phyloP scores from a whole-genome alignment of 2,329 filamentous ascomycete genomes.

The Aspergillus persii region DNA sequence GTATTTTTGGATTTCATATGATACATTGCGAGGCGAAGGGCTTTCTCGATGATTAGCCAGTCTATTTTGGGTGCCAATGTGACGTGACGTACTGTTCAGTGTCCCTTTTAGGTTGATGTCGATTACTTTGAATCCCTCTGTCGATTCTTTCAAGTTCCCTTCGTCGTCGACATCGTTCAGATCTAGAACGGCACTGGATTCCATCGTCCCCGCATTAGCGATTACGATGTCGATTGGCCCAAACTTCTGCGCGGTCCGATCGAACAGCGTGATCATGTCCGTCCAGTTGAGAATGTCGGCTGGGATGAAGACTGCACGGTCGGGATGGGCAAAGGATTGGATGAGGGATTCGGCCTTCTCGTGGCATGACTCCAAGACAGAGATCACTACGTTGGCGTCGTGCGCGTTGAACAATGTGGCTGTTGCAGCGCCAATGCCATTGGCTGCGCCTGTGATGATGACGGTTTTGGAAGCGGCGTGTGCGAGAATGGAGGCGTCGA shows the following conservation, averaged over 20 bases:
- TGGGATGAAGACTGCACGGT: constrained; percentile 30
- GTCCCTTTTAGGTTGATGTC: constrained; percentile 48
- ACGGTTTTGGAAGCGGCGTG: constrained; percentile 31
- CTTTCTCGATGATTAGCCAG: constrained; percentile 17
- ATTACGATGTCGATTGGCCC: constrained; percentile 41
- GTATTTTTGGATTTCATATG: constrained; percentile 20
- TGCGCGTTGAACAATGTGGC: constrained; percentile 34
- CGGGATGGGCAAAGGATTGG: constrained; percentile 2
- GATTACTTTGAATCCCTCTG: constrained; percentile 30
- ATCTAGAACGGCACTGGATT: constrained; percentile 22
- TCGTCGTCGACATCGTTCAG: constrained; percentile 23
- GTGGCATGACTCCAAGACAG: constrained; percentile 22
- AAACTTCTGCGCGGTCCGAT: constrained; percentile 30
- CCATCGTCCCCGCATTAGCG: constrained; percentile 45
- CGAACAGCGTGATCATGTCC: constrained; percentile 36
- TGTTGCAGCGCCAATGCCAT: constrained; percentile 44
- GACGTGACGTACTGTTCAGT: constrained; percentile 41
- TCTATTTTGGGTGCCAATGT: constrained; percentile 1
- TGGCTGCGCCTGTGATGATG: constrained; percentile 42
- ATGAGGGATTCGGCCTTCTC: constrained; percentile 9
- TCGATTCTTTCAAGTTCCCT: constrained; percentile 18
- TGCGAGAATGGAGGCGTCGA: not conserved
- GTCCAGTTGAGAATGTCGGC: constrained; percentile 39
- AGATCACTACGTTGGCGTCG: constrained; percentile 42
- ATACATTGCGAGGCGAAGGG: constrained; percentile 30